Evolutionary conservation across 2,329 filamentous ascomycete species (phyloP).

Genomic region (Tolypocladium ophioglossoides): DNA sequence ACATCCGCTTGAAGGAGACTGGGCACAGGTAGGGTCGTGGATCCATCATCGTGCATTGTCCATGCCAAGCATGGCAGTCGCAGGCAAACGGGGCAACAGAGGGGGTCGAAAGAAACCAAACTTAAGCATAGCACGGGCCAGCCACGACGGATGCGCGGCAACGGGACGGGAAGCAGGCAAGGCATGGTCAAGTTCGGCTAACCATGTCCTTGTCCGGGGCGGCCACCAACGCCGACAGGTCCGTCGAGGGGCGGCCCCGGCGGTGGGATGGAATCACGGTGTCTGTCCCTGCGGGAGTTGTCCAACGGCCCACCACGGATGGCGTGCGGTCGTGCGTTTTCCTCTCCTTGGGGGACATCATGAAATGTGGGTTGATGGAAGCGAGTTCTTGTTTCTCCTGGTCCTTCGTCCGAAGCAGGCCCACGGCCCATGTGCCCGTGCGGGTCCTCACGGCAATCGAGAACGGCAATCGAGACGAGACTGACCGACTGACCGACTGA

Average conservation of each 20-base stretch:
- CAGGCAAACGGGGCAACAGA: not conserved
- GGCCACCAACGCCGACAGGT: too few species aligned
- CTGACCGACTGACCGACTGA: too few species aligned
- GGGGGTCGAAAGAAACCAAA: too few species aligned
- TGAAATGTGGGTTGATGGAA: not conserved
- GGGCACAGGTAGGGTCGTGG: not conserved
- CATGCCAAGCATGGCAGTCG: not conserved
- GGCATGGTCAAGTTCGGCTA: too few species aligned
- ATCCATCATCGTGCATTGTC: not conserved
- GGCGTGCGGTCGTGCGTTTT: not conserved
- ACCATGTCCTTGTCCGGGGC: too few species aligned
- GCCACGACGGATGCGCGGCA: too few species aligned
- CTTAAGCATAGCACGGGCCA: too few species aligned
- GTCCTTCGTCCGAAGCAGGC: too few species aligned
- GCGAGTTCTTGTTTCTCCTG: not conserved
- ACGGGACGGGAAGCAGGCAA: too few species aligned
- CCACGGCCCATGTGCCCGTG: too few species aligned
- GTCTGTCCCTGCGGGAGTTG: not conserved
- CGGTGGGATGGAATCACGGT: too few species aligned
- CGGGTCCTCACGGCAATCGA: not conserved
- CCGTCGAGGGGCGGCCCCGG: too few species aligned
- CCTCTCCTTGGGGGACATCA: not conserved
- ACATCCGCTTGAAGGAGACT: not conserved
- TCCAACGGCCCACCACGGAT: not conserved
- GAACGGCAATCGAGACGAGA: not conserved